Evolutionary conservation across 805 yeast species (phyloP), one percentile per base, ranked within the genome.

Genomic region (Candida verbasci): DNA sequence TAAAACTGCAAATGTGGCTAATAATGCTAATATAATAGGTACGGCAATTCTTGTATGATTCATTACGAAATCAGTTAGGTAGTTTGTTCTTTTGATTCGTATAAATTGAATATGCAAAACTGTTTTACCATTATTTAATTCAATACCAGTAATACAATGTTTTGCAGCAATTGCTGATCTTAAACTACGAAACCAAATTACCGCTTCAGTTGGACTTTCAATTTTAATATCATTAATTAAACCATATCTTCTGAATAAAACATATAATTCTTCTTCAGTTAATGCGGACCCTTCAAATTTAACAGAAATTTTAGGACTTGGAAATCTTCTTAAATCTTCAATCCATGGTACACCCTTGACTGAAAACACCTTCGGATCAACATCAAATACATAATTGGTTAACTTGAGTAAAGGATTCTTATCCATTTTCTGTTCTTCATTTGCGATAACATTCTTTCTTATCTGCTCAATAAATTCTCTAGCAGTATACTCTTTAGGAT

Each of bases 341-440:
- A 93, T 83, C 96, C 97, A 91, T 0, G 99, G 98, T 1, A 74
- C 68, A 43, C 99, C 99, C 48, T 83, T 81, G 1, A 93, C 97
- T 1, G 84, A 80, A 50, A 70, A 81, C 36, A 73, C 82, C 41
- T 65, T 62, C 2, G 82, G 83, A 39, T 59, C 64, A 1, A 49
- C 41, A 12, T 45, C 48, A 29, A 42, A 47, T 1, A 52, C 4
- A 3, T 25, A 26, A 31, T 46, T 46, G 12, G 34, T 17, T 2
- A 49, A 21, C 17, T 35, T 29, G 4, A 29, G 37, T 7, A 48
- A 17, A 3, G 41, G 31, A 26, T 45, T 41, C 17, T 29, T 33
- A 3, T 37, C 28, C 23, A 38, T 38, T 17, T 33, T 34, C 17
- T 30, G 35, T 8, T 18, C 41, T 28, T 46, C 50, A 9, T 34